Percentiles rank a stretch among this genome's conserved stretches.
phyloP scores from a whole-genome alignment of 2,329 filamentous ascomycete species.

The Diplodia sapinea region DNA sequence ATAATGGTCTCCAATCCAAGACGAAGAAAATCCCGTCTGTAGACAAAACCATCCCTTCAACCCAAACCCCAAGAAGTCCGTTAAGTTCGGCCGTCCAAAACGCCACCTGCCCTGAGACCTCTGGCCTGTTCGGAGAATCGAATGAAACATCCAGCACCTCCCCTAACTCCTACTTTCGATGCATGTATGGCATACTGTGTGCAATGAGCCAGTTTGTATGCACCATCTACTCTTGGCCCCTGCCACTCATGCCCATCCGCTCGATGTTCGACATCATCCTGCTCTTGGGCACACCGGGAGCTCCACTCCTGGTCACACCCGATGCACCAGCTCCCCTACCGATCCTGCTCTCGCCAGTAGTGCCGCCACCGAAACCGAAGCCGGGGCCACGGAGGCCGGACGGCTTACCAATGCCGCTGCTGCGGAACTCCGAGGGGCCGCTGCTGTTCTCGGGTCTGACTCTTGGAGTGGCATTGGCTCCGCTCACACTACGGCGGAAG shows the following conservation, averaged over 20 bases:
- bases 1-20: not conserved
- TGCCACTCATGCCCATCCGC: slow-evolving; percentile 70
- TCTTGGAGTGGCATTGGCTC: slow-evolving; percentile 31
- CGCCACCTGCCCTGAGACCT: not conserved
- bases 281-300: slow-evolving; percentile 57
- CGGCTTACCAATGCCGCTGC: slow-evolving; percentile 48
- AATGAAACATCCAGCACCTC: not conserved
- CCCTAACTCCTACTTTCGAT: not conserved
- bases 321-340: slow-evolving; percentile 37
- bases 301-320: slow-evolving; percentile 19
- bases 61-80: not conserved
- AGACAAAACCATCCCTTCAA: not conserved
- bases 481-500: slow-evolving; percentile 60
- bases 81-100: slow-evolving; percentile 1
- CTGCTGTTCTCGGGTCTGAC: slow-evolving; percentile 28
- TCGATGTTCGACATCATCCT: slow-evolving; percentile 86
- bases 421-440: not conserved
- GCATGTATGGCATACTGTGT: not conserved
- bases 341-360: slow-evolving; percentile 33
- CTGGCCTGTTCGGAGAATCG: not conserved
- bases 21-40: not conserved
- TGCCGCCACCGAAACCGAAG: slow-evolving; percentile 42
- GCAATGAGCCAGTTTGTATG: not conserved
- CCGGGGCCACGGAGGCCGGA: slow-evolving; percentile 68
- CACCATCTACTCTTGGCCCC: slow-evolving; percentile 2